These are phyloP conservation scores for Carex arenaria DNA, from an alignment of 202 grass and related monocot species.

Conservation along the genomic window DNA sequence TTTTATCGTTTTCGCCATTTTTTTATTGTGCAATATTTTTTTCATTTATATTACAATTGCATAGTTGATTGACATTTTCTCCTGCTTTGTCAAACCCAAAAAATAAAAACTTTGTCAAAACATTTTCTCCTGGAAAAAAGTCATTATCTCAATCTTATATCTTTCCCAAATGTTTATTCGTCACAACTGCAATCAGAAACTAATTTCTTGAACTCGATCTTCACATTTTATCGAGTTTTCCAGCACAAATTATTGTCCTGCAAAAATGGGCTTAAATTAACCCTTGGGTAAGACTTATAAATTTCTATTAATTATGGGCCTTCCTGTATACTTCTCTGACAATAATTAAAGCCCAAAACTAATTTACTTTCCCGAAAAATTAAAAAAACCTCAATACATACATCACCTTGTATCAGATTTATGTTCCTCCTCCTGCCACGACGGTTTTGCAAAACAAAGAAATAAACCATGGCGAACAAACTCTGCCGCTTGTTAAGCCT, in stretches of 20 bases:
- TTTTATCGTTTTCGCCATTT: neutral
- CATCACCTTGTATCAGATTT: neutral
- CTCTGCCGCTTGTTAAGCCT: conserved; percentile 21
- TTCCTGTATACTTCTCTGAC: neutral
- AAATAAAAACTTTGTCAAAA: no score
- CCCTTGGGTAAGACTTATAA: neutral
- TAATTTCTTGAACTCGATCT: neutral
- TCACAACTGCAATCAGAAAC: neutral
- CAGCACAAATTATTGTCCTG: neutral
- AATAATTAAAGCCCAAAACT: neutral
- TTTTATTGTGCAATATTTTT: neutral
- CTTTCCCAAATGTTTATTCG: neutral
- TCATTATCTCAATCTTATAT: neutral
- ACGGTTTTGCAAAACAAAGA: neutral
- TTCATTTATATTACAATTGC: neutral
- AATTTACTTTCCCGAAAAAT: neutral
- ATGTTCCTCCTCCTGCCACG: neutral
- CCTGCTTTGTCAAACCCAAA: no score
- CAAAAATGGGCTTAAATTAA: neutral
- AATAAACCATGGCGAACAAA: conserved; percentile 27
- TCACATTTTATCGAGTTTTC: neutral
- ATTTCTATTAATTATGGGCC: neutral
- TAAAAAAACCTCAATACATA: neutral
- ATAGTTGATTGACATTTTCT: neutral
- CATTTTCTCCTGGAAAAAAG: neutral